Conservation (phyloP, 371 early-diverging fungal species). For the Mortierella sp. region DNA sequence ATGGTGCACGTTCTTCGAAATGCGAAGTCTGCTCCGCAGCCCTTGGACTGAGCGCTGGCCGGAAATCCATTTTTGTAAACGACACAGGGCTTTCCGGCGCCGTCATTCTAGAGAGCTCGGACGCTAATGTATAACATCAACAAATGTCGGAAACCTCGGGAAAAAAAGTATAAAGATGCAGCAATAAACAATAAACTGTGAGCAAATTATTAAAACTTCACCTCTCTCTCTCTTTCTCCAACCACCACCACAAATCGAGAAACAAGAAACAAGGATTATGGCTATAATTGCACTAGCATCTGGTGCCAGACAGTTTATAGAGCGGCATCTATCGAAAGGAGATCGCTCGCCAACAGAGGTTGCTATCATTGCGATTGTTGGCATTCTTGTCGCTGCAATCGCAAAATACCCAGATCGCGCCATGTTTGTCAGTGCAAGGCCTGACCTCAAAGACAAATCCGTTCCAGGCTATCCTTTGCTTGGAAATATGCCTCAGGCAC, state of each 20-base stretch:
- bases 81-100: too few relatives aligned
- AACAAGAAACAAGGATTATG: constrained; percentile 2
- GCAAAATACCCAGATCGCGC: constrained; percentile 47
- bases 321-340: constrained; percentile 21
- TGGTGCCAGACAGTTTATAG: constrained; percentile 19
- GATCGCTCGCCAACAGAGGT: constrained; percentile 21
- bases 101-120: too few relatives aligned
- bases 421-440: constrained; percentile 25
- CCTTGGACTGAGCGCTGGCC: too few relatives aligned
- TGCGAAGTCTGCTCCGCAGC: too few relatives aligned
- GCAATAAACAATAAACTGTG: too few relatives aligned
- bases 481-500: constrained; percentile 42
- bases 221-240: background rate
- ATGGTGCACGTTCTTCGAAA: too few relatives aligned
- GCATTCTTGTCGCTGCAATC: constrained; percentile 24
- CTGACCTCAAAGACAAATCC: constrained; percentile 41
- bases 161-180: too few relatives aligned
- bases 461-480: constrained; percentile 30
- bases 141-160: too few relatives aligned
- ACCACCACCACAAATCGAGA: too few relatives aligned
- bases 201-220: too few relatives aligned
- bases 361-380: constrained; percentile 20
- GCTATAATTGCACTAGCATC: constrained; percentile 12
- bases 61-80: constrained; percentile 31
- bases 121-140: too few relatives aligned